Base-by-base conservation (phyloP, 2,329 filamentous ascomycete genomes). In the Pseudocercospora fijiensis region DNA sequence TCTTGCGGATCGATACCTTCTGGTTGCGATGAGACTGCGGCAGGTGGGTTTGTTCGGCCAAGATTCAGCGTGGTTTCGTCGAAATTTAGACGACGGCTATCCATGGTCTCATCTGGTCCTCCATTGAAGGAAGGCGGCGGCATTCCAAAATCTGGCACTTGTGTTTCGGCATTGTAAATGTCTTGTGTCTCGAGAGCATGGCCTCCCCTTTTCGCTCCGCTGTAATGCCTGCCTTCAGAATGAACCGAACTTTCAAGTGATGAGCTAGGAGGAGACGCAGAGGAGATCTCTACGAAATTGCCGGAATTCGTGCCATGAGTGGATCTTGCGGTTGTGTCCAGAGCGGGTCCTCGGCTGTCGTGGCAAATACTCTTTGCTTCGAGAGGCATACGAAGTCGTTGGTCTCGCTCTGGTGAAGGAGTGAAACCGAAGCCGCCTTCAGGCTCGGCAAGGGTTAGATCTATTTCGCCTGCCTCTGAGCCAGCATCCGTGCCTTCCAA, bases 161-260 rank as follows among this genome's bases (percentile, higher is more conserved):
- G 75, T 1, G 72, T 72, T 56, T 74, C 72, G 13, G 69, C 70
- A 33, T 72, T 67, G 30, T 75, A 61, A 45, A 77, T 74, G 30
- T 73, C 72, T 65, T 77, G 75, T 4, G 76, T 77, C 20, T 70
- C 69, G 4, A 75, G 20, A 9, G 60, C 49, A 33, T 59, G 58
- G 7, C 16, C 26, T 30, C 20, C 11, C 49, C 10, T 27, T 26
- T 20, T 10, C 41, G 33, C 13, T 10, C 30, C 28, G 9, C 9
- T n/a, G 30, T 33, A 18, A 20, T 16, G 30, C 30, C 33, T 41
- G 27, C 28, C 13, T 5, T 18, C 18, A 22, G 16, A 41, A 53
- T 51, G 28, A 47, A 45, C 9, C 27, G 58, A 64, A 10, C 45
- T 41, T 22, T 33, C 41, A 5, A 58, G 30, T n/a, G 58, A 43